Conservation (phyloP, 192 early-diverging fungal species). For the Lunasporangiospora selenospora region DNA sequence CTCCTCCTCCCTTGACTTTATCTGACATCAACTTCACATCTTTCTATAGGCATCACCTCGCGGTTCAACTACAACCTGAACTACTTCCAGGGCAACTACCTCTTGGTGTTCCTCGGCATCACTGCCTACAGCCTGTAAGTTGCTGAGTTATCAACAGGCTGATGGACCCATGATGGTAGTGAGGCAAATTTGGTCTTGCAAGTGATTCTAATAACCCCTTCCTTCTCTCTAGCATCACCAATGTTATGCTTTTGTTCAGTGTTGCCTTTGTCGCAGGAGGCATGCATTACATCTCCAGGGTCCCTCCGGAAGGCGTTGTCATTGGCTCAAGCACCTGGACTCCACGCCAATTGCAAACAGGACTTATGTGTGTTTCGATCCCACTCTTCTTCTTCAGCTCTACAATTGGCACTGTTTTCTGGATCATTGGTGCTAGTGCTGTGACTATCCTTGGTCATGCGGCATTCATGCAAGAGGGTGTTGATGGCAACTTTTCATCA, state of each 20-base stretch:
- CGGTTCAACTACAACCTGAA: slow-evolving; percentile 61
- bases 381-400: slow-evolving; percentile 60
- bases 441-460: slow-evolving; percentile 64
- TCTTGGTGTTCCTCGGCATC: slow-evolving; percentile 61
- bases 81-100: slow-evolving; percentile 68
- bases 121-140: slow-evolving; percentile 63
- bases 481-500: slow-evolving; percentile 59
- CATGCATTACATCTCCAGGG: slow-evolving; percentile 54
- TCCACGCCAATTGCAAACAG: slow-evolving; percentile 51
- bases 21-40: background rate
- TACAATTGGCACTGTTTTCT: slow-evolving; percentile 61
- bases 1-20: background rate
- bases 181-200: background rate
- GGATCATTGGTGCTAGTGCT: slow-evolving; percentile 67
- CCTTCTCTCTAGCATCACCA: slow-evolving; percentile 53
- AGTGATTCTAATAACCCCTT: background rate
- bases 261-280: slow-evolving; percentile 57
- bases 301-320: slow-evolving; percentile 50
- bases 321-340: slow-evolving; percentile 46
- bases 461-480: slow-evolving; percentile 59
- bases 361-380: slow-evolving; percentile 51
- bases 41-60: slow-evolving; percentile 45
- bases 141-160: background rate
- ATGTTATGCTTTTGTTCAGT: slow-evolving; percentile 54
- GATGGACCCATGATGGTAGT: background rate